Evolutionary conservation across 2,329 filamentous ascomycete genomes (phyloP).

Genomic region (Penicillium decumbens): DNA sequence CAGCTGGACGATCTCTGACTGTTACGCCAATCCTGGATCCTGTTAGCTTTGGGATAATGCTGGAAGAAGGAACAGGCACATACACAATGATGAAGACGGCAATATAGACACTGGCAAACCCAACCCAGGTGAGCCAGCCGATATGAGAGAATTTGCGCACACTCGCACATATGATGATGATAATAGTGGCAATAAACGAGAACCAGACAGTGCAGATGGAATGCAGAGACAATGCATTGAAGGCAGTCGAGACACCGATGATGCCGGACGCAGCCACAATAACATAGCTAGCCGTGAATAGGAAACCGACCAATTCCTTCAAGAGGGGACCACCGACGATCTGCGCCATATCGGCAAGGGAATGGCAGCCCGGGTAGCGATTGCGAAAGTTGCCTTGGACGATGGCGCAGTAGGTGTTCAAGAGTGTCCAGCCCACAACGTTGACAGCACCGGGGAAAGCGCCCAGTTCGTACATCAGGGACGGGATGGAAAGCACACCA

Average conservation of each 20-base stretch:
- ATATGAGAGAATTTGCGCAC: constrained; percentile 59
- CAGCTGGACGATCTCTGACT: constrained; percentile 53
- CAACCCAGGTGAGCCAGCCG: constrained; percentile 59
- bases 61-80: not conserved
- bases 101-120: constrained; percentile 55
- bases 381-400: constrained; percentile 52
- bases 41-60: not conserved
- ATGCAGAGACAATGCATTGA: constrained; percentile 58
- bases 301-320: constrained; percentile 51
- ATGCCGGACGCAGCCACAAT: constrained; percentile 56
- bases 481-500: constrained; percentile 49
- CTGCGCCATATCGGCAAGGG: constrained; percentile 55
- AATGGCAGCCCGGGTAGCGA: constrained; percentile 49
- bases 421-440: constrained; percentile 46
- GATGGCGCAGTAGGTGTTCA: constrained; percentile 49
- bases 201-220: constrained; percentile 58
- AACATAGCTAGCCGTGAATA: constrained; percentile 57
- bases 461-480: constrained; percentile 46
- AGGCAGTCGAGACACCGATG: constrained; percentile 54
- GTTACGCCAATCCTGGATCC: constrained; percentile 50
- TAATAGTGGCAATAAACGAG: constrained; percentile 51
- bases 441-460: constrained; percentile 47
- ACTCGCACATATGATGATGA: constrained; percentile 47
- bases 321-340: constrained; percentile 51
- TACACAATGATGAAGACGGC: constrained; percentile 55